Percentiles rank a stretch among this genome's conserved stretches.
Conservation (phyloP, 805 yeast species). For the Metschnikowia drakensbergensis region DNA sequence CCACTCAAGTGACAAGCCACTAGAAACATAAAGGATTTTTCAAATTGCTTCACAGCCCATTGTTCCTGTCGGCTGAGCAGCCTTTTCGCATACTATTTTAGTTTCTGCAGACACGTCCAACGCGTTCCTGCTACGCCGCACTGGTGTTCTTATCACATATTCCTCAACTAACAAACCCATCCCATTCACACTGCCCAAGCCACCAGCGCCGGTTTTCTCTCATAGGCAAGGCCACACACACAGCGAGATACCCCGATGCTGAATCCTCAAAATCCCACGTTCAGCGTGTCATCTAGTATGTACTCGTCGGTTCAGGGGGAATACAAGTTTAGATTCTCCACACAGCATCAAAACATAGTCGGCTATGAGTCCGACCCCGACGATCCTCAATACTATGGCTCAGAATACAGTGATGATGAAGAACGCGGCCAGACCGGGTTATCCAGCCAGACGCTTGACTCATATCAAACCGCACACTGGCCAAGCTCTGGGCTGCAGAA, state of each 20-base stretch:
- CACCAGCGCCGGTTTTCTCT: background rate
- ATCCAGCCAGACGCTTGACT: constrained; percentile 2
- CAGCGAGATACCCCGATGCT: background rate
- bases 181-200: background rate
- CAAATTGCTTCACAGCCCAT: background rate
- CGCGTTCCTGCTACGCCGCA: constrained; percentile 4
- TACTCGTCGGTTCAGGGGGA: constrained; percentile 26
- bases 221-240: background rate
- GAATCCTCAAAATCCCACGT: background rate
- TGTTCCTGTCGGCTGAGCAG: background rate
- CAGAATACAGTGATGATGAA: background rate
- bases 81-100: background rate
- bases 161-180: background rate
- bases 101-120: background rate
- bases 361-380: constrained; percentile 18
- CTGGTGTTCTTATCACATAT: background rate
- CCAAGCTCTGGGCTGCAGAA: background rate
- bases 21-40: no score
- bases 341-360: constrained; percentile 12
- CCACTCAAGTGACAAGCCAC: no score
- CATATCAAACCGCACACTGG: background rate
- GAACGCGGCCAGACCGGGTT: background rate
- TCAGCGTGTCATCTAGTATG: constrained; percentile 35
- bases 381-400: constrained; percentile 7
- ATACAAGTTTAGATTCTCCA: constrained; percentile 10